Conservation (phyloP, 441 rosid genomes). For the Viola pubescens region DNA sequence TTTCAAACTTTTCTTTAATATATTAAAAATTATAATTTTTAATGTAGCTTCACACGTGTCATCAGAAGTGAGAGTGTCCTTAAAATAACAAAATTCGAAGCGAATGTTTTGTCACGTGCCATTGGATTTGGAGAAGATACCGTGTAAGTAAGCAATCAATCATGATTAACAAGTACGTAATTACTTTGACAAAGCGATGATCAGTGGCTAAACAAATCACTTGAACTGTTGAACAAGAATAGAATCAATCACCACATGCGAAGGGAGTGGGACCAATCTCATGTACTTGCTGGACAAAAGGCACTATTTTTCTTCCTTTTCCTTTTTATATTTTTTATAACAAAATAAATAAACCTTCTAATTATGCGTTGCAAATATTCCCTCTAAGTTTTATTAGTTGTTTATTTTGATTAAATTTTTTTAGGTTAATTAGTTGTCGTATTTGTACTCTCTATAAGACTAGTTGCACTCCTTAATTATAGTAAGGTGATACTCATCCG, state of each 20-base stretch:
- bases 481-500: no score
- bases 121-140: constrained; percentile 15
- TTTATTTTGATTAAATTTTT: no score
- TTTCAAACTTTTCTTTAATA: no score
- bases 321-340: background rate
- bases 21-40: no score
- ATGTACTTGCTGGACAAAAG: background rate
- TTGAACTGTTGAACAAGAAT: constrained; percentile 4
- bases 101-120: constrained; percentile 20
- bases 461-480: no score
- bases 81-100: background rate
- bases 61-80: no score
- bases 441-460: no score
- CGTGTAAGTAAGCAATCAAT: constrained; percentile 1
- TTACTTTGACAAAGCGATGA: constrained; percentile 7
- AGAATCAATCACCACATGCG: constrained; percentile 1
- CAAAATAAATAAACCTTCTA: background rate
- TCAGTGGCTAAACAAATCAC: background rate
- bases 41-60: no score
- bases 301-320: background rate
- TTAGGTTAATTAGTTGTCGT: no score
- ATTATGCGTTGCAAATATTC: no score
- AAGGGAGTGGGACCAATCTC: no score
- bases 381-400: no score
- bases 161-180: background rate